Evolutionary conservation across 2,329 filamentous ascomycete species (phyloP), one percentile per base, ranked within the genome.

Genomic region (Epichloe amarillans): DNA sequence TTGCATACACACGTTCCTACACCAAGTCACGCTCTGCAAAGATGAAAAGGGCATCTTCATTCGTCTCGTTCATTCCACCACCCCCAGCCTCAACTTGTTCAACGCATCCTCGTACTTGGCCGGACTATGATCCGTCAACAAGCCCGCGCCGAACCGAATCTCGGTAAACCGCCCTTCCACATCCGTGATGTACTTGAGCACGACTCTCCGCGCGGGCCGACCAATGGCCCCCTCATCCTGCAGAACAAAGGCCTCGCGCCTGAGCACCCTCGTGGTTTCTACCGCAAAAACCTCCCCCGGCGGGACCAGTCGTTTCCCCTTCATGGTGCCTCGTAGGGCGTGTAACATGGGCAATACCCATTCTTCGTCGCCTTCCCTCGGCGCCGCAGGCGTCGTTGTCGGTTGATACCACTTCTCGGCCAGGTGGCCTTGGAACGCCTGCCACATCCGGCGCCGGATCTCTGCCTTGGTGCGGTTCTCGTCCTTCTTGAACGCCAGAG

Each of bases 111-210:
- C 86, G 61, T 90, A 90, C 56, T 80, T 73, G 26, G 79, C 83
- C 3, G 86, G 86, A 56, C 79, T 87, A 62, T 90, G 86, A 62
- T 90, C 86, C 53, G 79, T 74, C 65, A 90, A 69, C 83, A 88
- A 87, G 45, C 82, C 81, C 23, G 80, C 77, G 5, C 81, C 83
- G 62, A 90, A 88, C 42, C 76, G 72, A 41, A 88, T 69, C 66
- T 89, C 85, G 30, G 77, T 72, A 62, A 89, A 89, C 49, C 79
- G 70, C 21, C 72, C 72, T 61, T 88, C 84, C 33, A 88, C 84
- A 62, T 89, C 80, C 51, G 77, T 70, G 12, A 90, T 74, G 54
- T 87, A 86, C 61, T 79, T 83, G 47, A 89, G 67, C 53, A 87
- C 79, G 40, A 86, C 78, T 48, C 84, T 72, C 42, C 78, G 80